These are phyloP conservation scores for Sporisorium sorghi DNA, from an alignment of 1,284 basidiomycete species.

Conservation along the genomic window DNA sequence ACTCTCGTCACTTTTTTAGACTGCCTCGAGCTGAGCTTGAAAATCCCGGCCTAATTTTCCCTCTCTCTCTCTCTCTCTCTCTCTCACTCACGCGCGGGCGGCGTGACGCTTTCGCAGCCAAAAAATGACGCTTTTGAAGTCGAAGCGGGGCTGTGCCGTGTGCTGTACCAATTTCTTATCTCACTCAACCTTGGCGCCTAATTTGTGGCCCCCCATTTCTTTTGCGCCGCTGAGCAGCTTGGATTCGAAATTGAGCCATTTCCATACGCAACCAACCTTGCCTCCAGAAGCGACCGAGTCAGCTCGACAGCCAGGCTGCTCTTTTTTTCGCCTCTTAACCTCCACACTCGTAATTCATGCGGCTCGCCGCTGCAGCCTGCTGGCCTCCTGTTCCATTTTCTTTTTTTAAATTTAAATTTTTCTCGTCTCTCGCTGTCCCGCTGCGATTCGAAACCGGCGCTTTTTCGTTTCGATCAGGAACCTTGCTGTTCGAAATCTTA, in stretches of 20 bases:
- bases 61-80: too few relatives aligned
- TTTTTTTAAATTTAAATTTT: not conserved
- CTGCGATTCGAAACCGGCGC: not conserved
- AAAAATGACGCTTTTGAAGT: not conserved
- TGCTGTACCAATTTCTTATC: conserved; percentile 6
- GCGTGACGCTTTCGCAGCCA: not conserved
- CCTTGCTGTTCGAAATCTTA: not conserved
- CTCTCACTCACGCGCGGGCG: too few relatives aligned
- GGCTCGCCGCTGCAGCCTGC: not conserved
- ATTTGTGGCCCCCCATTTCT: not conserved
- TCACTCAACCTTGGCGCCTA: conserved; percentile 8
- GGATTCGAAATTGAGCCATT: conserved; percentile 23
- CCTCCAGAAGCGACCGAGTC: not conserved
- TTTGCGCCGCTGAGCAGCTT: too few relatives aligned
- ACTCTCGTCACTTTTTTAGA: conserved; percentile 1
- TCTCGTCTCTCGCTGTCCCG: not conserved
- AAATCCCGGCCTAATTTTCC: not conserved
- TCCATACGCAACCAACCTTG: conserved; percentile 3
- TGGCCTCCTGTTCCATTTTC: not conserved
- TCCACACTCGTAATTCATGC: conserved; percentile 13
- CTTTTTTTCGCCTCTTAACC: not conserved
- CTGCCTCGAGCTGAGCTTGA: not conserved
- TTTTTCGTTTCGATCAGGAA: conserved; percentile 1
- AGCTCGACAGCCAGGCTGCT: too few relatives aligned
- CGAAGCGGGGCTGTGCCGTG: not conserved